phyloP scores from a whole-genome alignment of 2,329 filamentous ascomycete genomes.

The Cercospora sojina region DNA sequence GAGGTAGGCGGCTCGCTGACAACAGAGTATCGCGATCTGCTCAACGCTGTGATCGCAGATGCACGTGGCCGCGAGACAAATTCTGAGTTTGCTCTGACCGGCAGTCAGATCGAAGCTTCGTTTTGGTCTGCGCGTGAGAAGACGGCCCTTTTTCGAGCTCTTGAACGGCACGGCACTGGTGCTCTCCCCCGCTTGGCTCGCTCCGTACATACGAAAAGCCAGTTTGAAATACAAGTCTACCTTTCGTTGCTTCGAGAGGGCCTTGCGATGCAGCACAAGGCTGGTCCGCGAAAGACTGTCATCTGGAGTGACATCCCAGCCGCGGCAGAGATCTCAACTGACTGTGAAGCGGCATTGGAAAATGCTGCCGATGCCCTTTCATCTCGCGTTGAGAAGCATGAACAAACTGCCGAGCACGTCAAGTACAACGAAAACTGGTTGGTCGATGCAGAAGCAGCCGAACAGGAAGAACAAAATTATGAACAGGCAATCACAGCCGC shows the following conservation, averaged over 20 bases:
- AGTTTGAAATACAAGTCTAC: constrained; percentile 71
- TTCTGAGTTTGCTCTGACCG: constrained; percentile 16
- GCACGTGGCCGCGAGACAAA: constrained; percentile 5
- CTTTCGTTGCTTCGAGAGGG: constrained; percentile 60
- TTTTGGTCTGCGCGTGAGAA: constrained; percentile 74
- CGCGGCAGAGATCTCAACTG: constrained; percentile 67
- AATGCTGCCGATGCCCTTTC: constrained; percentile 65
- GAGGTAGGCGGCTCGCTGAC: constrained; percentile 10
- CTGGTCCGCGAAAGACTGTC: constrained; percentile 38
- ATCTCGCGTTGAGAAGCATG: constrained; percentile 61
- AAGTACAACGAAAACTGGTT: constrained; percentile 68
- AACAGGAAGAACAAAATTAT: constrained; percentile 29
- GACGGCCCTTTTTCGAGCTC: constrained; percentile 62
- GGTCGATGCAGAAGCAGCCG: constrained; percentile 49
- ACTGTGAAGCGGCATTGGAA: constrained; percentile 67
- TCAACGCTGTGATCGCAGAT: constrained; percentile 61
- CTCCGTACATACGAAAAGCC: constrained; percentile 68
- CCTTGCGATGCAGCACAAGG: constrained; percentile 42
- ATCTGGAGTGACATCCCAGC: constrained; percentile 63
- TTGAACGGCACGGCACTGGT: constrained; percentile 64
- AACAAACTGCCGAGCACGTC: constrained; percentile 59
- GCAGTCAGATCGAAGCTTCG: constrained; percentile 66
- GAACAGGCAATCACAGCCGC: neutral
- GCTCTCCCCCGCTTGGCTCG: constrained; percentile 62
- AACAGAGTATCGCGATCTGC: constrained; percentile 47